Conservation (phyloP, 257 asterid genomes). For the Mentha longifolia region DNA sequence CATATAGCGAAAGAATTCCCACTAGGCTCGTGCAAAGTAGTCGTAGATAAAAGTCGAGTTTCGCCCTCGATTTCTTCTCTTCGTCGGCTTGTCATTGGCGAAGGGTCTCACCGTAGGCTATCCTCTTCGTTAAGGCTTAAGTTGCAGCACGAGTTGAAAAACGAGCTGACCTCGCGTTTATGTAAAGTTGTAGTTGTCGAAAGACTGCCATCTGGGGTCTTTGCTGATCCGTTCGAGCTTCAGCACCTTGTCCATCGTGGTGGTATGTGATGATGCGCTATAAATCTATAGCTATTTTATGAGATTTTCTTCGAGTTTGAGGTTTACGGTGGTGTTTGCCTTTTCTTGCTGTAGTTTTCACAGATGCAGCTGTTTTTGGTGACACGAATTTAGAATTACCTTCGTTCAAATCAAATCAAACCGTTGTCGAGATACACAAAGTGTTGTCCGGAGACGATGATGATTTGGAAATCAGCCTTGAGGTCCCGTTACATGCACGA, state of each 20-base stretch:
- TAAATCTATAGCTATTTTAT: background rate
- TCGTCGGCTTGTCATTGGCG: no score
- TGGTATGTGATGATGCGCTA: conserved; percentile 45
- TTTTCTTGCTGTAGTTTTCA: conserved; percentile 51
- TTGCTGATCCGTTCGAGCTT: conserved; percentile 93
- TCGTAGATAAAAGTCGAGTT: no score
- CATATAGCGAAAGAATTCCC: conserved; percentile 50
- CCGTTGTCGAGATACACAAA: conserved; percentile 72
- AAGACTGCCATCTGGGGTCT: conserved; percentile 81
- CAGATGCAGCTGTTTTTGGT: conserved; percentile 79
- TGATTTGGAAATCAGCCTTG: conserved; percentile 49
- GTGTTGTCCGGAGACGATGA: conserved; percentile 35
- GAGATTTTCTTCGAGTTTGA: no score
- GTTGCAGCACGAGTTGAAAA: conserved; percentile 34
- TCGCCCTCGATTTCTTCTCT: no score
- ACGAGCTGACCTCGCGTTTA: conserved; percentile 40
- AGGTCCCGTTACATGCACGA: conserved; percentile 82
- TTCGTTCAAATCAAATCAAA: conserved; percentile 72
- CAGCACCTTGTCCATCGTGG: conserved; percentile 75
- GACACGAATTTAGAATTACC: conserved; percentile 90
- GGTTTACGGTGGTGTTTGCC: background rate
- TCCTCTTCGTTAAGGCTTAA: conserved; percentile 55
- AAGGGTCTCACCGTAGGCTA: no score
- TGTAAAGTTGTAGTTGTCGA: conserved; percentile 64
- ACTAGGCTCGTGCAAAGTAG: no score